These are phyloP conservation scores for Diaporthe batatas DNA, from an alignment of 2,329 filamentous ascomycete genomes.

Conservation along the genomic window DNA sequence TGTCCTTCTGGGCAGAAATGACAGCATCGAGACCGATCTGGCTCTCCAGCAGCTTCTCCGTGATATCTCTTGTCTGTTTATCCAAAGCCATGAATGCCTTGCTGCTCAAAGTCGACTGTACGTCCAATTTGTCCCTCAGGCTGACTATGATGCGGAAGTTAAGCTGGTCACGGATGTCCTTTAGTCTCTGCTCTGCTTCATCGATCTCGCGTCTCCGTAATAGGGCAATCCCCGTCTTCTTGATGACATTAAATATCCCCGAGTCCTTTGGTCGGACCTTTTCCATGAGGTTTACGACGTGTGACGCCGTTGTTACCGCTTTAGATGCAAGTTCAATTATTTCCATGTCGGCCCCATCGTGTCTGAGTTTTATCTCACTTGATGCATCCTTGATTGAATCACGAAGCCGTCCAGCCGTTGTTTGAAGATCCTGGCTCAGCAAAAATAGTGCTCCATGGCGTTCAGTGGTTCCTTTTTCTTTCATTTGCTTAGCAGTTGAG, in stretches of 20 bases:
- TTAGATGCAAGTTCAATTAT: neutral
- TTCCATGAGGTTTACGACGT: neutral
- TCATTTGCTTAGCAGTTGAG: conserved; percentile 5
- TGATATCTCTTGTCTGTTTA: neutral
- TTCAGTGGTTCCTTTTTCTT: neutral
- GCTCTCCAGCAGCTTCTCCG: neutral
- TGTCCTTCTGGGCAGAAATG: neutral
- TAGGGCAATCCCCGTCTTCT: neutral
- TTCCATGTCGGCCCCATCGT: neutral
- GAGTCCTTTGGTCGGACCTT: neutral
- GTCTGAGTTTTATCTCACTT: neutral
- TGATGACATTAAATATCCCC: neutral
- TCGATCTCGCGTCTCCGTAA: neutral
- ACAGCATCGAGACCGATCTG: neutral
- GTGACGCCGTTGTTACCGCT: neutral
- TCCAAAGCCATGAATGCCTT: conserved; percentile 5
- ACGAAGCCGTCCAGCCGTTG: neutral
- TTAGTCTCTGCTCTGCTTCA: conserved; percentile 15
- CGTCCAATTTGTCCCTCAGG: conserved; percentile 7
- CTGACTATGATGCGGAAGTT: conserved; percentile 11
- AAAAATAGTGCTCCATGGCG: conserved; percentile 5
- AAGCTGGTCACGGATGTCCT: conserved; percentile 1
- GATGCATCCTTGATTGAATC: neutral
- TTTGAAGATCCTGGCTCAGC: neutral
- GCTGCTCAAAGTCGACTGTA: conserved; percentile 6